A percentile compares a stretch with the other conserved stretches of the same genome.
phyloP scores from a whole-genome alignment of 768 basidiomycete genomes.

The Tricholoma bakamatsutake region DNA sequence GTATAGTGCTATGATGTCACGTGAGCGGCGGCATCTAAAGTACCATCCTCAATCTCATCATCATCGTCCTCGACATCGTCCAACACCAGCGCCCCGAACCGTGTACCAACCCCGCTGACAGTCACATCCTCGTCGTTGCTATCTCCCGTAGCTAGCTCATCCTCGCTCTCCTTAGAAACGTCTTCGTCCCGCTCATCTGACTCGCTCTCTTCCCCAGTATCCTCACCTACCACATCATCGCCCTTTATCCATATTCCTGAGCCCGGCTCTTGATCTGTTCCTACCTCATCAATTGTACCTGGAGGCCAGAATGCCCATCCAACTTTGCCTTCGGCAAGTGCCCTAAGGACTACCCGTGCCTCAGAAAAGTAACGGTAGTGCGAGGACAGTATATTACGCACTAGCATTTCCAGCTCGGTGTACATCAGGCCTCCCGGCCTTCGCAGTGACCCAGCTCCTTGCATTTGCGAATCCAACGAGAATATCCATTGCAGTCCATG shows the following conservation, averaged over 20 bases:
- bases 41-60: conserved; percentile 21
- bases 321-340: conserved; percentile 77
- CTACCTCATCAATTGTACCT: conserved; percentile 24
- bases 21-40: too few species aligned
- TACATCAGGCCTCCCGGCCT: conserved; percentile 84
- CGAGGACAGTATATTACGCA: conserved; percentile 33
- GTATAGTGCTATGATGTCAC: conserved; percentile 1
- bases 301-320: conserved; percentile 88
- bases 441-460: conserved; percentile 86
- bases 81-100: conserved; percentile 37
- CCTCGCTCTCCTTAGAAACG: conserved; percentile 15
- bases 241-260: conserved; percentile 57
- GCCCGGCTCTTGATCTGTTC: conserved; percentile 23
- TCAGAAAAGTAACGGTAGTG: neutral
- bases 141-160: conserved; percentile 19
- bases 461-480: conserved; percentile 69
- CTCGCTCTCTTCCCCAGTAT: conserved; percentile 25
- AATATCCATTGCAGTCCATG: conserved; percentile 87
- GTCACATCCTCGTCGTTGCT: conserved; percentile 21
- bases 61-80: conserved; percentile 27
- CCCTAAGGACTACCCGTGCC: conserved; percentile 56
- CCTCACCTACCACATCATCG: conserved; percentile 25
- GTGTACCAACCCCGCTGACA: conserved; percentile 18
- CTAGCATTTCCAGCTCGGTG: conserved; percentile 87
- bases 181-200: conserved; percentile 25